Evolutionary conservation across 192 early-diverging fungal genomes (phyloP).

Genomic region (Coemansia sp.): DNA sequence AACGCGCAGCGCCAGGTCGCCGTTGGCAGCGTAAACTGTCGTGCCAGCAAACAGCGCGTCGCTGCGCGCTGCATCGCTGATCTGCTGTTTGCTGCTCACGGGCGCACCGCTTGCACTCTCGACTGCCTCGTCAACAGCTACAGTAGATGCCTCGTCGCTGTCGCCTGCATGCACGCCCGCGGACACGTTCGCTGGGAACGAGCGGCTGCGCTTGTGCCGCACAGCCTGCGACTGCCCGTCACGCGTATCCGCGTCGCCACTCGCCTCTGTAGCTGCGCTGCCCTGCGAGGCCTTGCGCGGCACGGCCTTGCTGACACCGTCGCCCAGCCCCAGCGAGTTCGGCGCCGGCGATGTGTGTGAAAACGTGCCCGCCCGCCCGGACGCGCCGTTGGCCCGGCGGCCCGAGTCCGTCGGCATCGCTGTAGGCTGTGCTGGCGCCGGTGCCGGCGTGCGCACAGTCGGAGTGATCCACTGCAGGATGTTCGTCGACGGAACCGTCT

Average conservation of each 20-base stretch:
- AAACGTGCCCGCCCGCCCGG: conserved; percentile 43
- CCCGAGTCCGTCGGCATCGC: too few species aligned
- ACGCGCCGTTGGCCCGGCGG: conserved; percentile 11
- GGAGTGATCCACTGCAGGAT: conserved; percentile 54
- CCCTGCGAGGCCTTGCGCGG: conserved; percentile 13
- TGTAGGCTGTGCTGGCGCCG: conserved; percentile 9
- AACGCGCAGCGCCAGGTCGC: conserved; percentile 43
- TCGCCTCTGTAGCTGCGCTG: conserved; percentile 2
- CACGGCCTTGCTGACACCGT: not conserved
- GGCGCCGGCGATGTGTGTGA: conserved; percentile 21
- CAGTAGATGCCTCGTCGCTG: not conserved
- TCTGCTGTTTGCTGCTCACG: conserved; percentile 26
- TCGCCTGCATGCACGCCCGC: conserved; percentile 4
- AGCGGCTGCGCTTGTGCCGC: conserved; percentile 49
- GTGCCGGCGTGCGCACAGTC: conserved; percentile 25
- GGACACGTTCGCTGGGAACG: conserved; percentile 30
- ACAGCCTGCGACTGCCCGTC: conserved; percentile 7
- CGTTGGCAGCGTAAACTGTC: conserved; percentile 41
- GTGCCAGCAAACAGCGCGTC: conserved; percentile 39
- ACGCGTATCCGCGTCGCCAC: not conserved
- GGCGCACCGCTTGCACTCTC: not conserved
- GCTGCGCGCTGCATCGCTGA: conserved; percentile 31
- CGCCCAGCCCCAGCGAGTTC: not conserved
- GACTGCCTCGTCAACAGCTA: not conserved
- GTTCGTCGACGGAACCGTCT: conserved; percentile 51